Evolutionary conservation across 352 stramenopile species (phyloP).

Genomic region (Pythium coloratum): DNA sequence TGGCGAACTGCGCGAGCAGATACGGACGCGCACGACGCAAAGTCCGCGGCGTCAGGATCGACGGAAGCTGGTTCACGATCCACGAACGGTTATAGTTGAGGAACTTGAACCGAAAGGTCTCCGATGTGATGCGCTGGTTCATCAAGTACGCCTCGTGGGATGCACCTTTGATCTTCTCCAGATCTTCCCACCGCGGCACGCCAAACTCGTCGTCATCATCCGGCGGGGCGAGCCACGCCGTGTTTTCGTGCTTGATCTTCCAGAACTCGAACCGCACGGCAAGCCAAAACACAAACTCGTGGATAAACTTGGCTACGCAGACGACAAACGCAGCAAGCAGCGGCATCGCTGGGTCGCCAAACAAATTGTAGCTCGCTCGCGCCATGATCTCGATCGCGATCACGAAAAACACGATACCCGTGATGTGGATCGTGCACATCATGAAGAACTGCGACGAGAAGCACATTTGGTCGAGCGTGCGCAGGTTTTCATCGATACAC

Average conservation of each 20-base stretch:
- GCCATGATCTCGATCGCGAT: slow-evolving; percentile 96
- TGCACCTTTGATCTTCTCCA: slow-evolving; percentile 92
- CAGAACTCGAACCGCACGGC: slow-evolving; percentile 91
- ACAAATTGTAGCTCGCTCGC: slow-evolving; percentile 94
- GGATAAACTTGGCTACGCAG: slow-evolving; percentile 55
- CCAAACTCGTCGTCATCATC: slow-evolving; percentile 93
- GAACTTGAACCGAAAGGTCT: slow-evolving; percentile 98
- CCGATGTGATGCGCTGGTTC: slow-evolving; percentile 95
- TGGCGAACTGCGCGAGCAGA: slow-evolving; percentile 94
- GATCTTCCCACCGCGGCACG: slow-evolving; percentile 90
- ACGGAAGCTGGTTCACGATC: slow-evolving; percentile 95
- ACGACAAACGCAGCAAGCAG: slow-evolving; percentile 82
- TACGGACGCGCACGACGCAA: slow-evolving; percentile 91
- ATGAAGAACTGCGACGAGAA: slow-evolving; percentile 98
- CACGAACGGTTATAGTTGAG: slow-evolving; percentile 97
- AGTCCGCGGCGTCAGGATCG: slow-evolving; percentile 94
- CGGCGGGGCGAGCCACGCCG: slow-evolving; percentile 88
- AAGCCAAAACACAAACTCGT: slow-evolving; percentile 76
- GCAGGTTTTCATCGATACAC: slow-evolving; percentile 95
- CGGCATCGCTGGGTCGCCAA: slow-evolving; percentile 92
- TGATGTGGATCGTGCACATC: slow-evolving; percentile 94
- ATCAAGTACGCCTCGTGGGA: slow-evolving; percentile 95
- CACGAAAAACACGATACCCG: slow-evolving; percentile 95
- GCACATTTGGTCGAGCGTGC: slow-evolving; percentile 96
- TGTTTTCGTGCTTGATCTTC: slow-evolving; percentile 97